Conservation (phyloP, 208 protist species). For the Crithidia bombi region DNA sequence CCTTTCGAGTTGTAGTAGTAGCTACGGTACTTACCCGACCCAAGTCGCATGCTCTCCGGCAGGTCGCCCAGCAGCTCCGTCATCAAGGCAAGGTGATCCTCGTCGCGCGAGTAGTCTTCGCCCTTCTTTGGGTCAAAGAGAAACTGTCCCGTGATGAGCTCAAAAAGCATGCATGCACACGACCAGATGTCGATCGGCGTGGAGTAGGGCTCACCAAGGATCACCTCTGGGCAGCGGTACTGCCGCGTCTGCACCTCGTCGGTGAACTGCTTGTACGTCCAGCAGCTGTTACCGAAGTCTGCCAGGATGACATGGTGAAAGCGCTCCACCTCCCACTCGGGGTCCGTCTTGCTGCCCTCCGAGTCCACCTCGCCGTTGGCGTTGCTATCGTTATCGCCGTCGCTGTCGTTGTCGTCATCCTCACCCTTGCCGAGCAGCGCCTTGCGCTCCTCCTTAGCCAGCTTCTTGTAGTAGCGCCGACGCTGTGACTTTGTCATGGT, state of each 20-base stretch:
- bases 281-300: constrained; percentile 99
- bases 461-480: constrained; percentile 91
- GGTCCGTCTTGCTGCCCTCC: constrained; percentile 77
- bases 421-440: constrained; percentile 32
- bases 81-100: constrained; percentile 95
- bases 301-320: constrained; percentile 95
- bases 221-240: constrained; percentile 94
- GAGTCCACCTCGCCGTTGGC: constrained; percentile 31
- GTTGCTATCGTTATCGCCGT: constrained; percentile 19
- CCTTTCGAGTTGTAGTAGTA: constrained; percentile 91
- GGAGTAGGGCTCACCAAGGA: constrained; percentile 86
- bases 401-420: constrained; percentile 17
- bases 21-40: constrained; percentile 69
- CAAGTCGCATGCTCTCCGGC: constrained; percentile 86
- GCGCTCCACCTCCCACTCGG: constrained; percentile 84
- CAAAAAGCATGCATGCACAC: constrained; percentile 94
- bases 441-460: constrained; percentile 55
- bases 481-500: constrained; percentile 94
- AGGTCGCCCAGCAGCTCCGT: constrained; percentile 93
- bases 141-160: constrained; percentile 94
- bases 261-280: constrained; percentile 97
- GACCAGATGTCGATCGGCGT: constrained; percentile 93
- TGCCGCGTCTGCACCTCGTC: constrained; percentile 94
- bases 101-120: constrained; percentile 89
- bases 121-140: constrained; percentile 94